Conservation (phyloP, 495 filamentous ascomycete species). For the Aspergillus carlsbadensis region DNA sequence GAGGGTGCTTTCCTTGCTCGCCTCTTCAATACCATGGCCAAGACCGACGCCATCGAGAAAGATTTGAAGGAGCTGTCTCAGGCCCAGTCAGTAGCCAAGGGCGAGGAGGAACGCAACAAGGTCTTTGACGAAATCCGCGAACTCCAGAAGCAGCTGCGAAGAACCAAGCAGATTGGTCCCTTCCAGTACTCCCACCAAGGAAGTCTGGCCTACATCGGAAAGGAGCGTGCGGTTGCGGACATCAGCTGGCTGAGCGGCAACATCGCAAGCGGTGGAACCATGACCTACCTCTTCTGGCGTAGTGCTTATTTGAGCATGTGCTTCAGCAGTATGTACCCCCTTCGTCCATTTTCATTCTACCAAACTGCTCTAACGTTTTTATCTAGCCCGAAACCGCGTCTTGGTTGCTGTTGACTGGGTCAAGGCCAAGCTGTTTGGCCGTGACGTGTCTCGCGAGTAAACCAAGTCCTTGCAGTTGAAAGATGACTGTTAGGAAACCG, state of each 20-base stretch:
- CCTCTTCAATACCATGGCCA: constrained; percentile 97
- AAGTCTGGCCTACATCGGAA: constrained; percentile 94
- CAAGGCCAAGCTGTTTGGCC: constrained; percentile 92
- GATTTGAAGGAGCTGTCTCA: constrained; percentile 63
- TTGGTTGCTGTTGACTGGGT: constrained; percentile 92
- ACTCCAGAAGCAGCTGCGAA: constrained; percentile 78
- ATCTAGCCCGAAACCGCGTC: constrained; percentile 79
- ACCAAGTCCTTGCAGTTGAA: constrained; percentile 12
- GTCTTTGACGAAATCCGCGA: constrained; percentile 73
- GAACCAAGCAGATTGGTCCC: constrained; percentile 89
- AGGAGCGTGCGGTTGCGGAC: constrained; percentile 95
- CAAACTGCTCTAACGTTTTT: constrained; percentile 17
- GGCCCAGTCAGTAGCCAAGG: constrained; percentile 62
- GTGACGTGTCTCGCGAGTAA: constrained; percentile 93
- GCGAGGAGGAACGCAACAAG: constrained; percentile 52
- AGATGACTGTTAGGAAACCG: constrained; percentile 6
- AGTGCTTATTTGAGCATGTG: constrained; percentile 99
- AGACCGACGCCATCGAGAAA: constrained; percentile 75
- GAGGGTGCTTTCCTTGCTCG: constrained; percentile 94
- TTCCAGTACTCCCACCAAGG: constrained; percentile 99
- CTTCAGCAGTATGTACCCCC: constrained; percentile 82
- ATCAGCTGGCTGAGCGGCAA: constrained; percentile 98
- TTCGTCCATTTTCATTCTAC: constrained; percentile 1
- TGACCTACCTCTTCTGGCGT: constrained; percentile 93
- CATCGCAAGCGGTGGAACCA: constrained; percentile 77